Evolutionary conservation across 371 early-diverging fungal genomes (phyloP), one percentile per base, ranked within the genome.

Genomic region (Mucor saturninus): DNA sequence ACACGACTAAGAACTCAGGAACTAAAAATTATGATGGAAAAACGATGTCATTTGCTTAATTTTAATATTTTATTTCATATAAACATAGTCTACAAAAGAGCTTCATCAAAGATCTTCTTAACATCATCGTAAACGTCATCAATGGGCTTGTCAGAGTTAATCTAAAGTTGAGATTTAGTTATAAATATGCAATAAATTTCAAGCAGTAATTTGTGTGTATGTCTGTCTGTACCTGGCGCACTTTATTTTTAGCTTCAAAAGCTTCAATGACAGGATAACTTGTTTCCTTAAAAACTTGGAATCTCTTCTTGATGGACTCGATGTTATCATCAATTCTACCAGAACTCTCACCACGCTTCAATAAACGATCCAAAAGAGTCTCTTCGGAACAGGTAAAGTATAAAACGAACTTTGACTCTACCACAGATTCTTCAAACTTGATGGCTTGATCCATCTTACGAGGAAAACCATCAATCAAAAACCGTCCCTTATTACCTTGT

Each of bases 381-480:
- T 90, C 83, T 73, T 96, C 96, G 15, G 92, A 86, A 75, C 96
- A 96, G 51, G 90, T 91, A 73, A 94, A 94, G 83, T 90, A 95
- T 53, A 97, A 76, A 2, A 92, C 90, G 51, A 85, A 79, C 64
- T 84, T 81, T 54, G 81, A 70, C 54, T 82, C 75, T 10, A 84
- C 86, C 2, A 92, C 93, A 29, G 78, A 80, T 62, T 91, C 85
- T 77, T 97, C 97, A 75, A 98, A 98, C 54, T 88, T 86, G 51
- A 83, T 64, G 10, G 94, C 96, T 80, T 98, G 98, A 61, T 93
- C 95, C 83, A 97, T 83, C 71, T 90, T 86, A 15, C 97, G 79
- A 21, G 98, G 98, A 86, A 97, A 98, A 0, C 97, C 98, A 64
- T 98, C 98, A 54, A 97, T 89, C 67, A 97, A 74, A 80, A 98